Conservation (phyloP, 2,329 filamentous ascomycete species). For the Dactylella cylindrospora region DNA sequence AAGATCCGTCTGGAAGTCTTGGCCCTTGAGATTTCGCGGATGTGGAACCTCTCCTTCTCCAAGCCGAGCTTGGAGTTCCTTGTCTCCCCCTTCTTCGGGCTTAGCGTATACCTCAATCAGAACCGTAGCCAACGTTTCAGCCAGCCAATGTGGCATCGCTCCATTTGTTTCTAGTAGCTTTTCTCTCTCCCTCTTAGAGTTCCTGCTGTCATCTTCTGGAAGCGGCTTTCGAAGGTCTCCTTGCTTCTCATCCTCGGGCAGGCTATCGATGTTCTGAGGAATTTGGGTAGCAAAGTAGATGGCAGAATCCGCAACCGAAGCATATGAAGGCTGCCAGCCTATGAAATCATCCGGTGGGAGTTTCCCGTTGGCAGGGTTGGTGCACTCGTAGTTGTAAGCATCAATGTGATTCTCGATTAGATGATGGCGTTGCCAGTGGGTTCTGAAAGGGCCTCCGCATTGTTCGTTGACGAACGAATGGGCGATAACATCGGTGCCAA, state of each 20-base stretch:
- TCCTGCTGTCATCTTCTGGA: background rate
- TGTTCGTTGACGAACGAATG: slow-evolving; percentile 9
- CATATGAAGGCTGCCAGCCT: slow-evolving; percentile 1
- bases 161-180: slow-evolving; percentile 5
- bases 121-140: background rate
- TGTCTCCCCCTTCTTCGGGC: slow-evolving; percentile 3
- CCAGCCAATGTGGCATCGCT: background rate
- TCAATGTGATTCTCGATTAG: slow-evolving; percentile 11
- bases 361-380: background rate
- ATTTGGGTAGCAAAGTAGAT: slow-evolving; percentile 3
- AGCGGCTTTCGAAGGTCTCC: slow-evolving; percentile 2
- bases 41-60: background rate
- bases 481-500: slow-evolving; percentile 5
- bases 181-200: background rate
- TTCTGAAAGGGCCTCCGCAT: slow-evolving; percentile 7
- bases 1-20: slow-evolving; percentile 2
- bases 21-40: slow-evolving; percentile 3
- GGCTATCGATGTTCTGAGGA: slow-evolving; percentile 2
- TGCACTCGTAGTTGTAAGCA: slow-evolving; percentile 5
- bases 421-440: slow-evolving; percentile 7
- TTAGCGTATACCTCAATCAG: slow-evolving; percentile 6
- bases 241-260: slow-evolving; percentile 2
- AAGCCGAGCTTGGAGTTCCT: background rate
- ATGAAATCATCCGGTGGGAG: slow-evolving; percentile 2
- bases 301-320: background rate